Conservation (phyloP, 495 filamentous ascomycete species). For the Aspergillus haitiensis region DNA sequence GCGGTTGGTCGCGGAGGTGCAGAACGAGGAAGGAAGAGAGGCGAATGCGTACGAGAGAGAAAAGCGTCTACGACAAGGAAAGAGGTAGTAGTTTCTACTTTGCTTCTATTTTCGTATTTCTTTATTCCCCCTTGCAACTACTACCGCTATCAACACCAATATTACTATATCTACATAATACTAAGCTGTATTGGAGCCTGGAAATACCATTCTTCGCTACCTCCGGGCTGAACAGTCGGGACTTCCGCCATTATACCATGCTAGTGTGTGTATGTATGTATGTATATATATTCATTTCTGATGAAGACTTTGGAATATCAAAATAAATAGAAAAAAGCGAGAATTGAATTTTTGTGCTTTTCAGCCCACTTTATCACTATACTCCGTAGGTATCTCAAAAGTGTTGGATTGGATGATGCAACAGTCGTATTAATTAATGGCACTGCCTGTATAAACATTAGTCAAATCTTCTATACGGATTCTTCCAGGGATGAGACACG, state of each 20-base stretch:
- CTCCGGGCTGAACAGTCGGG: no score
- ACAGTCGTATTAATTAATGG: no score
- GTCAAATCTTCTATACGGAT: no score
- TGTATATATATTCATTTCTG: slow-evolving; percentile 18
- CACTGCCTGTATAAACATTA: no score
- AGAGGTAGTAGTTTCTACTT: slow-evolving; percentile 33
- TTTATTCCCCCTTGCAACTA: not conserved
- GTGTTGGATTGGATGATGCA: no score
- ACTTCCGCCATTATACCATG: no score
- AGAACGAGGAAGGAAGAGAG: slow-evolving; percentile 86
- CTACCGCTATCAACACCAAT: no score
- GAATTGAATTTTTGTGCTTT: not conserved
- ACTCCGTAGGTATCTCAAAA: no score
- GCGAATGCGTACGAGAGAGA: slow-evolving; percentile 85
- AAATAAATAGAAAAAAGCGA: not conserved
- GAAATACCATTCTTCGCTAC: not conserved
- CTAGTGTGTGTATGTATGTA: no score
- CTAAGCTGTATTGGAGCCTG: no score
- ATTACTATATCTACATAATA: no score
- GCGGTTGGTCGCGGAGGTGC: slow-evolving; percentile 87
- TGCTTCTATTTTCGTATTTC: slow-evolving; percentile 6
- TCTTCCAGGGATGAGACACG: no score
- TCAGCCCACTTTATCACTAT: not conserved
- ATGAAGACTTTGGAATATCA: not conserved
- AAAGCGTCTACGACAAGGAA: slow-evolving; percentile 67